Base-by-base conservation (phyloP, 495 filamentous ascomycete species). In the Melanomma pulvis-pyrius region DNA sequence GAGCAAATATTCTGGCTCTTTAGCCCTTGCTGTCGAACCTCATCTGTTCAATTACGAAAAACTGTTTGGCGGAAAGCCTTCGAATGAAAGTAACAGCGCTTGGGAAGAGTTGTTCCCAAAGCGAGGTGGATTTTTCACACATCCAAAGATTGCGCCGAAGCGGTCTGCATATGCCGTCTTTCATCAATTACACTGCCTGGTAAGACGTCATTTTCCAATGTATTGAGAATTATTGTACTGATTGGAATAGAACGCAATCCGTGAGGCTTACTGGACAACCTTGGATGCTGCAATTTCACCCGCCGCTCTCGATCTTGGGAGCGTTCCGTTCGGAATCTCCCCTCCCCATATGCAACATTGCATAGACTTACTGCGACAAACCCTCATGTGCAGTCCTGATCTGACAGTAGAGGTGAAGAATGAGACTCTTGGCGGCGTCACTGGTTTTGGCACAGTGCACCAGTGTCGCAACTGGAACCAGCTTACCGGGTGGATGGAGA, bases 131-230 rank as follows among this genome's bases (percentile, higher is more conserved):
- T 56, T 56, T 28, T 56, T 56, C 29, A 28, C 9, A 19, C 53
- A 56, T 29, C 53, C 53, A 2, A 39, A 17, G n/a, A 32, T 56
- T 21, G 53, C 53, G 17, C 29, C 53, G 30, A 25, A 32, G 9
- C 53, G 53, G 13, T 56, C 53, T 19, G 53, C 30, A 15, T 56
- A 30, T 28, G 32, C 53, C 8, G 53, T 56, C 4, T 56, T 56
- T 21, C 53, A 56, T 24, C 53, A 56, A 39, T 9, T 56, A 3
- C 53, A 56, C n/a, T 56, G 53, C 53, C 19, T 56, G 17, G 50
- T 53, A 53, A 11, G 50, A 21, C 4, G 9, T 17, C 26, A 7
- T 5, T 53, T 3, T 53, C 21, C 26, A 5, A 4, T 6, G 21
- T 17, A 53, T 24, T 17, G 24, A 24, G 6, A 24, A 53, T 24